Percentiles rank a stretch among this genome's conserved stretches.
Evolutionary conservation across 495 filamentous ascomycete genomes (phyloP).

Genomic region (Geopyxis carbonaria): DNA sequence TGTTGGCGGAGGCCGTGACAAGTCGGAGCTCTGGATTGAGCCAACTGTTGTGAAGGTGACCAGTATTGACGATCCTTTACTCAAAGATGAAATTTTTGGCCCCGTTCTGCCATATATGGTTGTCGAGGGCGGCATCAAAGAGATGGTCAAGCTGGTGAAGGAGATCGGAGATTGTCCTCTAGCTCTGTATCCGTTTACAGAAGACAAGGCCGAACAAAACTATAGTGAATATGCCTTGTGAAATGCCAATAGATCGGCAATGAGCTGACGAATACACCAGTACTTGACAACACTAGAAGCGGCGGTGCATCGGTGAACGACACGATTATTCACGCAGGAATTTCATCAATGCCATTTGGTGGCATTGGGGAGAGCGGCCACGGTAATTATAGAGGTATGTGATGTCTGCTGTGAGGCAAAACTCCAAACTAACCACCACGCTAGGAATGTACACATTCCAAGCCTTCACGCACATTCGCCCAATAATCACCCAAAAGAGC

Average conservation of each 20-base stretch:
- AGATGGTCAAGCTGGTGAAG: constrained; percentile 54
- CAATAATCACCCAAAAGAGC: constrained; percentile 13
- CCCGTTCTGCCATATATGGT: constrained; percentile 67
- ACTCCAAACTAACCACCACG: not conserved
- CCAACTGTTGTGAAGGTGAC: constrained; percentile 55
- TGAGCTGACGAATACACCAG: not conserved
- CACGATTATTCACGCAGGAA: constrained; percentile 56
- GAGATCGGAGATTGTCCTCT: constrained; percentile 66
- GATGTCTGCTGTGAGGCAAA: not conserved
- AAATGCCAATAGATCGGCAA: constrained; percentile 5
- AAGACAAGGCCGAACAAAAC: constrained; percentile 50
- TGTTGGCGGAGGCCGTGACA: constrained; percentile 22
- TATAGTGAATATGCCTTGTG: constrained; percentile 27
- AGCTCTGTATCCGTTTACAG: constrained; percentile 67
- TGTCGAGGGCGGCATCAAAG: constrained; percentile 49
- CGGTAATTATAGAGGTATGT: constrained; percentile 63
- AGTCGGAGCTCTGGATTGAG: constrained; percentile 56
- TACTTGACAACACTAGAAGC: constrained; percentile 28
- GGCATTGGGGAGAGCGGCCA: constrained; percentile 75
- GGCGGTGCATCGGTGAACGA: constrained; percentile 74
- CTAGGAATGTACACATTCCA: constrained; percentile 51
- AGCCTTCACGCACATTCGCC: constrained; percentile 36
- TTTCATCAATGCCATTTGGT: constrained; percentile 69
- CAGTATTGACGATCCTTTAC: constrained; percentile 43
- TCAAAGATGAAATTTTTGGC: constrained; percentile 73